Conservation (phyloP, 2,329 filamentous ascomycete genomes). For the Penicillium brasilianum region DNA sequence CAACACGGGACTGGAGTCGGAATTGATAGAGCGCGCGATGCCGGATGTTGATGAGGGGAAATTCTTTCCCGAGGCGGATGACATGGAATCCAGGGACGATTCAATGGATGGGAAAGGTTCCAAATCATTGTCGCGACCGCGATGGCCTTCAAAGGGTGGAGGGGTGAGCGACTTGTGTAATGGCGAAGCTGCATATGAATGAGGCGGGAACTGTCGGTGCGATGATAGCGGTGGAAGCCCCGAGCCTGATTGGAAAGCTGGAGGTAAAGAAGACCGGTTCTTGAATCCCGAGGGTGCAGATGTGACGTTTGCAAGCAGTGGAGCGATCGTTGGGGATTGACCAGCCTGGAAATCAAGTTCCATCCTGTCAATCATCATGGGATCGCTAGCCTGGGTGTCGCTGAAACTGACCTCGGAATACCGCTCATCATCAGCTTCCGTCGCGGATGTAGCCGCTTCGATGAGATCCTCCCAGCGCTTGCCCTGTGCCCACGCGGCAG, state of each 20-base stretch:
- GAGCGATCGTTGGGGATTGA: conserved; percentile 47
- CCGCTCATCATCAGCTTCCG: conserved; percentile 82
- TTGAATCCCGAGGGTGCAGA: conserved; percentile 49
- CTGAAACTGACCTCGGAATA: conserved; percentile 74
- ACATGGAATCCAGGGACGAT: conserved; percentile 67
- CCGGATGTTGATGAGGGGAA: conserved; percentile 72
- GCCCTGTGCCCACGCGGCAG: conserved; percentile 72
- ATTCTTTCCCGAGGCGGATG: conserved; percentile 62
- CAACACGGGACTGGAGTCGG: conserved; percentile 63
- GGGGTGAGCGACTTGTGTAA: conserved; percentile 90
- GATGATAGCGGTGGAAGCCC: conserved; percentile 46
- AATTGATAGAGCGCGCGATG: conserved; percentile 72
- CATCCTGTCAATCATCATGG: conserved; percentile 53
- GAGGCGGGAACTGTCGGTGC: conserved; percentile 52
- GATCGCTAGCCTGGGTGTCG: conserved; percentile 30
- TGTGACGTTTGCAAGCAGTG: conserved; percentile 45
- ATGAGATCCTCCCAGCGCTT: conserved; percentile 97
- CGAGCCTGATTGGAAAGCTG: conserved; percentile 58
- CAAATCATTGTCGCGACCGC: conserved; percentile 59
- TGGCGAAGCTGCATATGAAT: conserved; percentile 80
- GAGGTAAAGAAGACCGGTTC: conserved; percentile 66
- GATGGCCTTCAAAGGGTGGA: conserved; percentile 66
- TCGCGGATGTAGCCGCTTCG: conserved; percentile 89
- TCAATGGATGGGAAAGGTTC: conserved; percentile 92
- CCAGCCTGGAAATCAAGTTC: conserved; percentile 36